Evolutionary conservation across 148 eudicot genomes (phyloP).

Genomic region (Dianthus caryophyllus): DNA sequence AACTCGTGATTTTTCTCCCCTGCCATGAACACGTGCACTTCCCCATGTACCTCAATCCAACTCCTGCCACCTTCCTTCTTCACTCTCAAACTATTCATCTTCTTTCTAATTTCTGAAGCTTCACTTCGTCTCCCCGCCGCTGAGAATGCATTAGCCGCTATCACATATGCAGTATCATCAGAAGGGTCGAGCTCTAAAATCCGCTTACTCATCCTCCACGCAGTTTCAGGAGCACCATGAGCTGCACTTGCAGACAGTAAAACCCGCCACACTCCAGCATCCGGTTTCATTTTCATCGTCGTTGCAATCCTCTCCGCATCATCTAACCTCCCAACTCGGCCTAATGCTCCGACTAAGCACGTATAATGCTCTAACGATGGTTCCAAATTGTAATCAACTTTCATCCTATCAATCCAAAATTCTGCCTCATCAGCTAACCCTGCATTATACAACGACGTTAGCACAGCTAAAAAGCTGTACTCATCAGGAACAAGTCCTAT

Average conservation of each 20-base stretch:
- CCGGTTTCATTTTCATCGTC: slow-evolving; percentile 54
- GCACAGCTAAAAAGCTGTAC: slow-evolving; percentile 49
- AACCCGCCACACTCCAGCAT: slow-evolving; percentile 61
- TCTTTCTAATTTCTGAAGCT: slow-evolving; percentile 47
- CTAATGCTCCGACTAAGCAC: slow-evolving; percentile 57
- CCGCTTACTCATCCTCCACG: slow-evolving; percentile 46
- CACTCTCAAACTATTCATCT: slow-evolving; percentile 52
- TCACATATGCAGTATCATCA: slow-evolving; percentile 71
- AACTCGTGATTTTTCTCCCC: slow-evolving; percentile 45
- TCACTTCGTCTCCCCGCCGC: slow-evolving; percentile 50
- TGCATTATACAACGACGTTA: slow-evolving; percentile 47
- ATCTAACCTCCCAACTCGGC: slow-evolving; percentile 53
- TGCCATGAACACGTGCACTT: slow-evolving; percentile 55
- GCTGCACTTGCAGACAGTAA: slow-evolving; percentile 45
- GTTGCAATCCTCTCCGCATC: slow-evolving; percentile 54
- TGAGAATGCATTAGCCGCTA: slow-evolving; percentile 52
- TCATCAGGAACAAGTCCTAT: slow-evolving; percentile 44
- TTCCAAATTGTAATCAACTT: slow-evolving; percentile 27
- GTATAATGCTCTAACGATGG: slow-evolving; percentile 60
- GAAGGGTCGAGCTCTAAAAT: slow-evolving; percentile 44
- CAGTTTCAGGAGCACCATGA: slow-evolving; percentile 41
- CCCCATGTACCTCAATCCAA: slow-evolving; percentile 62
- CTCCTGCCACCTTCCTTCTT: slow-evolving; percentile 63
- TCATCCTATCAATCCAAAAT: slow-evolving; percentile 43
- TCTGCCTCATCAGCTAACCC: slow-evolving; percentile 45